Evolutionary conservation across 495 filamentous ascomycete species (phyloP), one percentile per base, ranked within the genome.

Genomic region (Polyplosphaeria fusca): DNA sequence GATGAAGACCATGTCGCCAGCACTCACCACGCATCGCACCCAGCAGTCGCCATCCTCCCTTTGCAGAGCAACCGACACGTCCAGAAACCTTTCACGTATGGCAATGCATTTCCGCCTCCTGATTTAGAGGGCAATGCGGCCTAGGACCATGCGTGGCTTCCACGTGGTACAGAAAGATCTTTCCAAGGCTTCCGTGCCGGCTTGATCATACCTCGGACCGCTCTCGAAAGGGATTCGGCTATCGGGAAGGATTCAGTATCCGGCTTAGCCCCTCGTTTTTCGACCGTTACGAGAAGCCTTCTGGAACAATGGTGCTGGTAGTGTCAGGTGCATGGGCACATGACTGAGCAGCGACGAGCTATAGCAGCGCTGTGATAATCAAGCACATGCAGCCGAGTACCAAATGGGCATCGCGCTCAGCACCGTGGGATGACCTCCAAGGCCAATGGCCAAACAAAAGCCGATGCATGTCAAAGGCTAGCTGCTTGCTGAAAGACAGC

Each of bases 101-200:
- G 19, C 47, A 22, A 35, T 12, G 14, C 47, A 22, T 37, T 18
- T 20, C 5, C 11, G 26, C 12, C 22, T 3, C 18, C 42, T 7
- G 2, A 14, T 47, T 42, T 18, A 7, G 39, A 35, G 7, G 14
- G 14, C 30, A 35, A 7, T 35, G 30, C 30, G 30, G 14, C 30
- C 14, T 35, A 14, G 7, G 30, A 5, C 39, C 39, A 42, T 42
- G 47, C 47, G 46, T 39, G 47, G 41, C 26, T 46, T 18, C 40
- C 52, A 55, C 52, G 52, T 55, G 52, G 23, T 14, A 28, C 48
- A 38, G n/a, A 47, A 37, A 47, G 22, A 47, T 47, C 44, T 47
- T 47, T 4, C 4, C 4, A 25, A 18, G 3, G 25, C 28, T 28
- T 14, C n/a, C 35, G 38, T 16, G 1, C 47, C 9, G 11, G 39